Evolutionary conservation across 1,284 basidiomycete genomes (phyloP).

Genomic region (Rhodotorula sp.): DNA sequence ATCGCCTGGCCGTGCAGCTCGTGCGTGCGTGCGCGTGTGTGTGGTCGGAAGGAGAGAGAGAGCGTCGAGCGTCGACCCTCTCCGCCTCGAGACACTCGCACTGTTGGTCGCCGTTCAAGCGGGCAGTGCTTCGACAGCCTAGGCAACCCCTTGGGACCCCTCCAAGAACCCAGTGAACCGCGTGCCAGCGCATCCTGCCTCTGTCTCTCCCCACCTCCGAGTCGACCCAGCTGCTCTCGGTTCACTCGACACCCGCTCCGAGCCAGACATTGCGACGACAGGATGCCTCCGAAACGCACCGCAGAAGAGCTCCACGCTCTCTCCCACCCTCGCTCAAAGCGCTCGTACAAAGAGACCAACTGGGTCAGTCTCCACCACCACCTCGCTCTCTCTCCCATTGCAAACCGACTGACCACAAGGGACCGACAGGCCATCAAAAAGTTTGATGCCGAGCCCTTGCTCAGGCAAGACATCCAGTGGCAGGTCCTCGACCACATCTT

Average conservation of each 20-base stretch:
- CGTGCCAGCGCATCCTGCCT: neutral
- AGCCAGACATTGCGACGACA: too few species aligned
- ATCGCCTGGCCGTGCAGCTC: neutral
- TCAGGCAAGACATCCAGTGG: conserved; percentile 69
- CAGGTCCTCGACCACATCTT: conserved; percentile 78
- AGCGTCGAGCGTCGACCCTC: too few species aligned
- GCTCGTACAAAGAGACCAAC: conserved; percentile 33
- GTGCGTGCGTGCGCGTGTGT: neutral
- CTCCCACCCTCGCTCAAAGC: conserved; percentile 21
- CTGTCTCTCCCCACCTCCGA: neutral
- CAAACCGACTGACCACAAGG: neutral
- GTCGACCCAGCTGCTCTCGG: neutral
- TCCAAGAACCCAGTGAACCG: neutral
- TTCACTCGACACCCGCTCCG: too few species aligned
- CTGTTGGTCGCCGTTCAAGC: too few species aligned
- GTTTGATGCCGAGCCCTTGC: conserved; percentile 36
- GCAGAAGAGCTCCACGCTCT: conserved; percentile 30
- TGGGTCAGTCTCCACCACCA: conserved; percentile 21
- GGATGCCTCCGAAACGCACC: conserved; percentile 31
- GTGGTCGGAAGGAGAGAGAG: neutral
- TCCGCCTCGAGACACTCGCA: too few species aligned
- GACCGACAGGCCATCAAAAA: conserved; percentile 38
- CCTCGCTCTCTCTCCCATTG: neutral
- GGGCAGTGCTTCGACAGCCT: too few species aligned
- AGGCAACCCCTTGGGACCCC: neutral